Evolutionary conservation across 192 early-diverging fungal species (phyloP).

Genomic region (Linnemannia schmuckeri): DNA sequence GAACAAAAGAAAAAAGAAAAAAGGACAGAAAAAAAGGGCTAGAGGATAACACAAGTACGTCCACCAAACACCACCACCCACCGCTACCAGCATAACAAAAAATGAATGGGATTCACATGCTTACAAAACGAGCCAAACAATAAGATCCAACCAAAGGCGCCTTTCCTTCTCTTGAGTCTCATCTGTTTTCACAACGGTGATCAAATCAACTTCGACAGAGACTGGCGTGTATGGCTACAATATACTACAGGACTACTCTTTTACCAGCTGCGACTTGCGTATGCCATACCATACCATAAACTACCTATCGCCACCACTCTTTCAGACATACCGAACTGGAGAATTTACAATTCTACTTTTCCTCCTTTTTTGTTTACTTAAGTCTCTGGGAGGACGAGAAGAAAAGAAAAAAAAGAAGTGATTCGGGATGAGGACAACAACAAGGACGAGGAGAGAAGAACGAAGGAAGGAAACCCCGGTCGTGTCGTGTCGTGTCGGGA

Average conservation of each 20-base stretch:
- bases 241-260: neutral
- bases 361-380: conserved; percentile 1
- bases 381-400: neutral
- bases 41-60: too few species aligned
- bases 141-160: neutral
- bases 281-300: neutral
- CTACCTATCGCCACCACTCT: neutral
- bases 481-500: conserved; percentile 8
- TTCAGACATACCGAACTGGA: neutral
- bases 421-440: neutral
- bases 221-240: too few species aligned
- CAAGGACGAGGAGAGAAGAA: neutral
- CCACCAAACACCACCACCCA: too few species aligned
- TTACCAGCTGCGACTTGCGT: neutral
- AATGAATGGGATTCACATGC: too few species aligned
- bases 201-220: neutral
- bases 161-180: neutral
- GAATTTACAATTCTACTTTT: conserved; percentile 10
- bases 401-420: neutral
- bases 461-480: neutral
- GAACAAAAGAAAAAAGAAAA: neutral
- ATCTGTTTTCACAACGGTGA: neutral
- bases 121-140: too few species aligned
- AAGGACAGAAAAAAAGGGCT: neutral
- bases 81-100: too few species aligned